A percentile compares a stretch with the other conserved stretches of the same genome.
phyloP scores from a whole-genome alignment of 208 protist genomes.

The Leishmania gerbilli region DNA sequence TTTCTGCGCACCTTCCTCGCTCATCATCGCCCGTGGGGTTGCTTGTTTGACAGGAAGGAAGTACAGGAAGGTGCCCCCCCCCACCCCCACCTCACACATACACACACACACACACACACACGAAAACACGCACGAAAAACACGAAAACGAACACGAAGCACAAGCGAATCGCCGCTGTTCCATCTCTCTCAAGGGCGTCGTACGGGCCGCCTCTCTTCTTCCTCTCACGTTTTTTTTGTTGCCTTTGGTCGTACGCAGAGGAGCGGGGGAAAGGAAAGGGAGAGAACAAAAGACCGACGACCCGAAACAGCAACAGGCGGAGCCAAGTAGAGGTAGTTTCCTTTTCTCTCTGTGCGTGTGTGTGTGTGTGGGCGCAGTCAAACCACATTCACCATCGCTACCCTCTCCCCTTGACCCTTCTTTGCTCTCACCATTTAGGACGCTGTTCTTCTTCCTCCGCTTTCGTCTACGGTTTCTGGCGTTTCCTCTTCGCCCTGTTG shows the following conservation, averaged over 20 bases:
- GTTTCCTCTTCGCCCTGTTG: too few species aligned
- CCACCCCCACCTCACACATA: background rate
- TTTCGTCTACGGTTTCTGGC: background rate
- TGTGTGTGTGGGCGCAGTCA: too few species aligned
- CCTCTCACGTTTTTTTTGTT: background rate
- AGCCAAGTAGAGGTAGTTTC: background rate
- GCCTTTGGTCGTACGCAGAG: background rate
- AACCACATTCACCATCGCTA: background rate
- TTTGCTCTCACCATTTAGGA: background rate
- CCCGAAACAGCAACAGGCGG: background rate
- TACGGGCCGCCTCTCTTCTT: background rate
- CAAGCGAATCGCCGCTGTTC: background rate
- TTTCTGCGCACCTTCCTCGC: background rate
- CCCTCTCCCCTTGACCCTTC: background rate
- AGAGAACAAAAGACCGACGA: background rate
- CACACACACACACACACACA: background rate
- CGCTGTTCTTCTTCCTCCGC: background rate
- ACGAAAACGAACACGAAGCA: background rate
- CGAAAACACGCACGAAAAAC: background rate
- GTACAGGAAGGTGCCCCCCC: background rate
- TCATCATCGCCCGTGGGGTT: background rate
- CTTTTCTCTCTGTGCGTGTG: background rate
- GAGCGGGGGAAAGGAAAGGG: background rate
- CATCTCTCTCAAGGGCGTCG: background rate
- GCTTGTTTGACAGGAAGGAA: background rate